A percentile compares a stretch with the other conserved stretches of the same genome.
Evolutionary conservation across 805 yeast genomes (phyloP).

Genomic region (Torulaspora delbrueckii): DNA sequence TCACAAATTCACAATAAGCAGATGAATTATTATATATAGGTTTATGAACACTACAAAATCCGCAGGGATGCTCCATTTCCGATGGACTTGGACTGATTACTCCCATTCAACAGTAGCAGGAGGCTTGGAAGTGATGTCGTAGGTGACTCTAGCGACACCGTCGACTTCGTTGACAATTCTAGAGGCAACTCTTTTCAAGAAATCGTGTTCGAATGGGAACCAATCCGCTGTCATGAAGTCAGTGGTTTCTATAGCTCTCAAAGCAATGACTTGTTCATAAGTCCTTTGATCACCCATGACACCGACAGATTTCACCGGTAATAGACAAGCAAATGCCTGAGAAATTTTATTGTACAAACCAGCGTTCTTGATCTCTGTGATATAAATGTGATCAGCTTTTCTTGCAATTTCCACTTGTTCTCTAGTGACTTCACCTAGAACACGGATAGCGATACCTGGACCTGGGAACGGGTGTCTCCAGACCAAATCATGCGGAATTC

Average conservation of each 20-base stretch:
- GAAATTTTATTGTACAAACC: constrained; percentile 90
- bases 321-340: constrained; percentile 94
- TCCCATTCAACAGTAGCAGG: constrained; percentile 99
- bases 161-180: constrained; percentile 98
- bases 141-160: constrained; percentile 98
- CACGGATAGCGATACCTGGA: constrained; percentile 99
- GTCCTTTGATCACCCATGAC: constrained; percentile 99
- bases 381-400: constrained; percentile 93
- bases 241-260: constrained; percentile 94
- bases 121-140: constrained; percentile 97
- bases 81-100: constrained; percentile 36
- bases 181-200: constrained; percentile 88
- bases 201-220: constrained; percentile 87
- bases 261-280: constrained; percentile 97
- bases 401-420: constrained; percentile 94
- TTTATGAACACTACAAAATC: neutral
- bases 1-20: neutral
- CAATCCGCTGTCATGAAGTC: constrained; percentile 99
- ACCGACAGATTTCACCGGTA: constrained; percentile 98
- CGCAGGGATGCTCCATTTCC: neutral
- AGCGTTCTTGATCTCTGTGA: constrained; percentile 89
- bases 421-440: constrained; percentile 92
- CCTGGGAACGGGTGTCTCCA: constrained; percentile 99
- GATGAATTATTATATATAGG: neutral
- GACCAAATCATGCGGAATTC: constrained; percentile 93